Percentiles rank a stretch among this genome's conserved stretches.
Evolutionary conservation across 2,329 filamentous ascomycete species (phyloP).

Genomic region (Graphiopsis chlorocephala): DNA sequence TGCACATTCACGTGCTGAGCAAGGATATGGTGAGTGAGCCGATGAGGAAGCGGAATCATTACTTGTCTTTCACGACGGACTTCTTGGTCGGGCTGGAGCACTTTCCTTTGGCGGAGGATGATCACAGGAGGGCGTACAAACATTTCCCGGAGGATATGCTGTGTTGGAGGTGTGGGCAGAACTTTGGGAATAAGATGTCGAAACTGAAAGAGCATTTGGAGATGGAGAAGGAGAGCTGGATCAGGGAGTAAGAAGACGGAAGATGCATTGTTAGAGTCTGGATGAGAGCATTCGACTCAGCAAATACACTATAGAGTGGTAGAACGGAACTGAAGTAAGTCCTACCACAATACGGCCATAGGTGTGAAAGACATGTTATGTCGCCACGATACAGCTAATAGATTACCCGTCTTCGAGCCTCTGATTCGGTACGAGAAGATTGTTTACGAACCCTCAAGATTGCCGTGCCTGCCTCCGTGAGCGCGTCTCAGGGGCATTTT

Average conservation of each 20-base stretch:
- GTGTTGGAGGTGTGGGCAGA: constrained; percentile 80
- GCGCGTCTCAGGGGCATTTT: neutral
- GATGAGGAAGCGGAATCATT: constrained; percentile 81
- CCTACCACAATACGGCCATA: neutral
- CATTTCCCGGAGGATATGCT: constrained; percentile 60
- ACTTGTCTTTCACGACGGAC: constrained; percentile 82
- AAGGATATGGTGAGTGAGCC: constrained; percentile 71
- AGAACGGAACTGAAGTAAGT: neutral
- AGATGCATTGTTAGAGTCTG: neutral
- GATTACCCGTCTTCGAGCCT: neutral
- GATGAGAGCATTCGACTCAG: neutral
- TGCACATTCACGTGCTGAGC: constrained; percentile 86
- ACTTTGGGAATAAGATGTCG: constrained; percentile 72
- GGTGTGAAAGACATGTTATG: neutral
- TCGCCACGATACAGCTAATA: neutral
- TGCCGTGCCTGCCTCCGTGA: neutral
- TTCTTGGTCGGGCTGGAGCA: constrained; percentile 79
- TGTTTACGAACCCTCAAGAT: neutral
- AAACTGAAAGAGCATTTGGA: constrained; percentile 72
- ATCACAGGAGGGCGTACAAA: constrained; percentile 61
- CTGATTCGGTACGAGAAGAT: neutral
- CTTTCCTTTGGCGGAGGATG: constrained; percentile 69
- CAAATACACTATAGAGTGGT: neutral
- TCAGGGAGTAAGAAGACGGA: constrained; percentile 49
- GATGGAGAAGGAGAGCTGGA: constrained; percentile 75